Conservation (phyloP, 129 eudicot genomes). For the Artemisia argyi region DNA sequence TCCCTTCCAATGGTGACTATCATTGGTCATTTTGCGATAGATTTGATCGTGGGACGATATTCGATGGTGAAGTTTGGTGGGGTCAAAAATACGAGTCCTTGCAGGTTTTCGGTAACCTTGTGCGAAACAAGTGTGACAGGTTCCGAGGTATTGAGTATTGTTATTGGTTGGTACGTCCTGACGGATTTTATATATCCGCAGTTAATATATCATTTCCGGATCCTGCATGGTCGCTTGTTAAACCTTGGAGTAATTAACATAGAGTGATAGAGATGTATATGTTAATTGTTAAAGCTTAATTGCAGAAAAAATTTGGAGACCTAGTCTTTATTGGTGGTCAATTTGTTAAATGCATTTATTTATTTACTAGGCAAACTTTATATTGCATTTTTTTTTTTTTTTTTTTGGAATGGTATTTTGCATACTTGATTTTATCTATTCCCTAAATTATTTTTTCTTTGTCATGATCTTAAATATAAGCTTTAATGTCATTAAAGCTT, state of each 20-base stretch:
- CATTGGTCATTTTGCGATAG: slow-evolving; percentile 18
- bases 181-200: slow-evolving; percentile 18
- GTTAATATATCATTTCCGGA: slow-evolving; percentile 13
- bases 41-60: slow-evolving; percentile 7
- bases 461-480: too few species aligned
- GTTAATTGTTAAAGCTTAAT: too few species aligned
- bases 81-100: slow-evolving; percentile 14
- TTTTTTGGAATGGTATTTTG: too few species aligned
- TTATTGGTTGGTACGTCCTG: slow-evolving; percentile 26
- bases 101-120: slow-evolving; percentile 16
- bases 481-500: too few species aligned
- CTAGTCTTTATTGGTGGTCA: too few species aligned
- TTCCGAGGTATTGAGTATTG: slow-evolving; percentile 13
- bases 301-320: too few species aligned
- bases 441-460: too few species aligned
- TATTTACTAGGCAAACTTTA: too few species aligned
- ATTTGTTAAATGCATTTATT: too few species aligned
- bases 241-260: slow-evolving; percentile 12
- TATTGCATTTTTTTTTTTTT: too few species aligned
- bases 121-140: slow-evolving; percentile 18
- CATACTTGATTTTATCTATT: too few species aligned
- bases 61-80: slow-evolving; percentile 21
- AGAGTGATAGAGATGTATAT: neutral
- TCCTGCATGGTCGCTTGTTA: slow-evolving; percentile 22
- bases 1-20: slow-evolving; percentile 16